These are phyloP conservation scores for Stemphylium beticola DNA, from an alignment of 2,329 filamentous ascomycete species.

Conservation along the genomic window DNA sequence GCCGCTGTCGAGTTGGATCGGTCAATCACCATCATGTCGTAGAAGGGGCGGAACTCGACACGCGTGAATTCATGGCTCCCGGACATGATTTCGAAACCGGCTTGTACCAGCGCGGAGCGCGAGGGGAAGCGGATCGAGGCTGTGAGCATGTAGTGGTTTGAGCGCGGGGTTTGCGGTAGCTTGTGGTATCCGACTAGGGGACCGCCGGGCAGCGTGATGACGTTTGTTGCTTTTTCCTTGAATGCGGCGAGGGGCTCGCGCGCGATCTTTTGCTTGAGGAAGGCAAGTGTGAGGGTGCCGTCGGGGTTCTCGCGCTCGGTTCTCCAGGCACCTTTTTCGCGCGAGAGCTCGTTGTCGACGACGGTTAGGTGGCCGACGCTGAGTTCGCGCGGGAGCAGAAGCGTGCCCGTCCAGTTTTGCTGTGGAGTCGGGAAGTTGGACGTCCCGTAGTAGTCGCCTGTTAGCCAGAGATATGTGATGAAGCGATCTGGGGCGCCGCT, in stretches of 20 bases:
- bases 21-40: conserved; percentile 54
- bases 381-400: conserved; percentile 54
- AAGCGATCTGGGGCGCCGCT: conserved; percentile 52
- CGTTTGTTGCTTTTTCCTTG: conserved; percentile 29
- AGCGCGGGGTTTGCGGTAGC: conserved; percentile 21
- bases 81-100: conserved; percentile 52
- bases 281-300: conserved; percentile 47
- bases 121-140: conserved; percentile 49
- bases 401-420: conserved; percentile 55
- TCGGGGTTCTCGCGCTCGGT: conserved; percentile 36
- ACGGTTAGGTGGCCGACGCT: conserved; percentile 52
- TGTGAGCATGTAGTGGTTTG: conserved; percentile 51
- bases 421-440: conserved; percentile 48
- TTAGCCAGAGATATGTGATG: conserved; percentile 53
- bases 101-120: conserved; percentile 46
- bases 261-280: conserved; percentile 50
- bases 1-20: conserved; percentile 52
- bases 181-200: conserved; percentile 16
- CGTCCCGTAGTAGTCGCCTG: conserved; percentile 52
- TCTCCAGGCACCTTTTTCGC: conserved; percentile 51
- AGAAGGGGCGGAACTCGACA: conserved; percentile 42
- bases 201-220: conserved; percentile 20
- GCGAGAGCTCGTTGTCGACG: conserved; percentile 50
- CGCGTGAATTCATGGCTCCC: conserved; percentile 51
- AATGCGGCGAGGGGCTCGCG: conserved; percentile 47